Evolutionary conservation across 768 basidiomycete species (phyloP), one percentile per base, ranked within the genome.

Genomic region (Calocera viscosa): DNA sequence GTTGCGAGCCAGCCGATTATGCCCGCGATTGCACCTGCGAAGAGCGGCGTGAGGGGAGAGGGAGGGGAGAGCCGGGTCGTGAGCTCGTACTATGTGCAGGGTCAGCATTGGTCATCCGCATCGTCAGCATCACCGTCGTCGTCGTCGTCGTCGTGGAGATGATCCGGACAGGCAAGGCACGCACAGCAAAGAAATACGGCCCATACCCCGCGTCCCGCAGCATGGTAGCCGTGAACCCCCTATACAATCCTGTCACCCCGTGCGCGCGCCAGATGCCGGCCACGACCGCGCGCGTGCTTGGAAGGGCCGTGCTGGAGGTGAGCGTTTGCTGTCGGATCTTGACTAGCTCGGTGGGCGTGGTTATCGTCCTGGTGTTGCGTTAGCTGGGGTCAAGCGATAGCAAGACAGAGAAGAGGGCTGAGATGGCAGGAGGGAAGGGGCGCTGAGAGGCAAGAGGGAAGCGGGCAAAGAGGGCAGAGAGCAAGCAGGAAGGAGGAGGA

Each of bases 271-370:
- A 77, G 30, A 93, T 85, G 64, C 80, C 74, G 47, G 78, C 74
- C 1, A 84, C 80, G n/a, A 93, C 81, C 24, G 78, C 76, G 11
- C 78, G 72, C 0, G 84, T 81, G 24, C 83, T 83, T 7, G 82
- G 78, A 63, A 67, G 63, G 69, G 64, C 64, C 49, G 65, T 53
- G 43, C 64, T 53, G 43, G 64, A 66, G 63, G 84, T 74, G 65
- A 82, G 75, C 33, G 83, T 81, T 70, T 91, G 89, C 70, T 90
- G 88, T 35, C 87, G 82, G 74, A 94, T 91, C 80, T 95, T 95
- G 77, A 95, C 80, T 1, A 94, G 82, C 70, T 95, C 94, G 8
- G 86, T 89, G 0, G 93, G 92, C 1, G 89, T 86, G 1, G 90
- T 89, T 66, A 94, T 75, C 11, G 90, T 70, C 3, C 90, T 91